Base-by-base conservation (phyloP, 208 protist species). In the Trypanosomatidae sp. region DNA sequence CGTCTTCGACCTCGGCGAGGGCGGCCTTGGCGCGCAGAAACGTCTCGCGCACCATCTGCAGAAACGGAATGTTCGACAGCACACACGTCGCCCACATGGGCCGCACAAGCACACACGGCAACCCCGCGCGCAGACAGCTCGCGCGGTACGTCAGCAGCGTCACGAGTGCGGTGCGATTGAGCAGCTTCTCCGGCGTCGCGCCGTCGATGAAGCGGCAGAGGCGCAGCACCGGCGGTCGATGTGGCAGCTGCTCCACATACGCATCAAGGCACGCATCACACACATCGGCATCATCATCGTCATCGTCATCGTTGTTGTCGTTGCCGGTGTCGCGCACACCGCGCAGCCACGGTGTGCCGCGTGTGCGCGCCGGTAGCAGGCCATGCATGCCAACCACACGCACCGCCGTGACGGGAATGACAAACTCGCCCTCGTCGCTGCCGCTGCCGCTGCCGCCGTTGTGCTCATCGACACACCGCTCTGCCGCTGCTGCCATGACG, bases 301-400 rank as follows among this genome's bases (percentile, higher is more conserved):
- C 65, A n/a, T n/a, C n/a, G n/a, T n/a, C n/a, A n/a, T n/a, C n/a
- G n/a, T n/a, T n/a, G n/a, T n/a, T n/a, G 11, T 53, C 35, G 24
- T 43, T 47, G 20, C 52, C 48, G n/a, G n/a, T n/a, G n/a, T n/a
- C n/a, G n/a, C n/a, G n/a, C 6, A 40, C 33, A 4, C 65, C 61
- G 33, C 62, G 71, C 27, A 80, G 59, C 71, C 71, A 80, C 42
- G 55, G 47, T 8, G 71, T 62, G 21, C 71, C 71, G 26, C 71
- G 71, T 11, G 55, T 27, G 4, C 43, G 32, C 2, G 66, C 43
- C 18, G 65, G 71, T 25, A 80, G 19, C 6, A 66, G 33, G 18
- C 55, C 62, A 21, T 80, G 48, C 51, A 72, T 53, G 10, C 71
- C 71, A 0, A 63, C 71, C 5, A 80, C 49, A 7, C 66, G 57